phyloP scores from a whole-genome alignment of 805 yeast genomes.

The Yarrowia sp. region DNA sequence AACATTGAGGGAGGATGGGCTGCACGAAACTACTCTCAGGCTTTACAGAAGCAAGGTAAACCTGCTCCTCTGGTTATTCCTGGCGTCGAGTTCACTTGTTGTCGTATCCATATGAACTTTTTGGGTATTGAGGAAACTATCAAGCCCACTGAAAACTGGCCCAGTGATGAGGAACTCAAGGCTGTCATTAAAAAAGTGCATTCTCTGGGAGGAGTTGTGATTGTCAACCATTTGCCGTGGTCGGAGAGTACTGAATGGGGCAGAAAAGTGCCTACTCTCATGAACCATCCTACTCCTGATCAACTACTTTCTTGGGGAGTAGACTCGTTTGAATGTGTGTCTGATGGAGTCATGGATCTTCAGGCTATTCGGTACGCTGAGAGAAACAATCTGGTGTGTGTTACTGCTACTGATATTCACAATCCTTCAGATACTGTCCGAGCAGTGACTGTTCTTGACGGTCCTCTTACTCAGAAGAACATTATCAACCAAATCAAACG shows the following conservation, averaged over 20 bases:
- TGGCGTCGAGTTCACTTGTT: constrained; percentile 34
- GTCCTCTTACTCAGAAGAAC: constrained; percentile 25
- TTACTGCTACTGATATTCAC: constrained; percentile 33
- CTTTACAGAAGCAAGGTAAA: not conserved
- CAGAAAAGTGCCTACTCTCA: constrained; percentile 30
- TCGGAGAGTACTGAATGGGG: constrained; percentile 30
- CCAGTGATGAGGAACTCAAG: constrained; percentile 31
- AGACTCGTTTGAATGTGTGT: constrained; percentile 33
- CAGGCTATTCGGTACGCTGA: constrained; percentile 30
- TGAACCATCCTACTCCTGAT: constrained; percentile 31
- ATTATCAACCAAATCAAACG: constrained; percentile 17
- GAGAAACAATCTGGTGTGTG: constrained; percentile 30
- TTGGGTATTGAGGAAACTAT: constrained; percentile 34
- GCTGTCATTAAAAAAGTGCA: constrained; percentile 30
- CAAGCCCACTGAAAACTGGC: constrained; percentile 31
- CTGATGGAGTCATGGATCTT: constrained; percentile 33
- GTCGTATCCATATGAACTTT: constrained; percentile 35
- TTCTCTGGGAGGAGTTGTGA: constrained; percentile 32
- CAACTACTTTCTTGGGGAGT: constrained; percentile 33
- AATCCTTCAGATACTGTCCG: constrained; percentile 28
- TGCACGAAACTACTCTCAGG: constrained; percentile 30
- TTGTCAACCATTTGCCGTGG: constrained; percentile 35
- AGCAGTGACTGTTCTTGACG: constrained; percentile 32
- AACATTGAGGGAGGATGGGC: constrained; percentile 32
- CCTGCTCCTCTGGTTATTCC: constrained; percentile 32